A percentile compares a stretch with the other conserved stretches of the same genome.
Evolutionary conservation across 257 asterid genomes (phyloP).

Genomic region (Salvia rosmarinus): DNA sequence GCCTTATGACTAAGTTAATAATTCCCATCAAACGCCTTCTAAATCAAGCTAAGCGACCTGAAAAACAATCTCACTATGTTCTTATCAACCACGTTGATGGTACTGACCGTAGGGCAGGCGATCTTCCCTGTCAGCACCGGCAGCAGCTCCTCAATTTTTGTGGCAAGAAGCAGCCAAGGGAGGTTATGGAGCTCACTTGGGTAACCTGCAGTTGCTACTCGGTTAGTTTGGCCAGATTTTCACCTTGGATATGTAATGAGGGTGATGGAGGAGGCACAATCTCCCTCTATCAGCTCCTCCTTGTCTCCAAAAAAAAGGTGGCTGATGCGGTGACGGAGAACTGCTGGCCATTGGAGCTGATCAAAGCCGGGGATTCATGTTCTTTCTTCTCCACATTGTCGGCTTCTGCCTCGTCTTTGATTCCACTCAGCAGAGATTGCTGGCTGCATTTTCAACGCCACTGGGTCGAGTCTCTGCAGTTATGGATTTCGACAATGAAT

Average conservation of each 20-base stretch:
- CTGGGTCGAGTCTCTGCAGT: neutral
- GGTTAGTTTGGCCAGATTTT: slow-evolving; percentile 10
- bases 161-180: no score
- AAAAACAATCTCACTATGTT: neutral
- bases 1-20: neutral
- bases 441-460: neutral
- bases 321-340: slow-evolving; percentile 9
- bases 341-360: slow-evolving; percentile 9
- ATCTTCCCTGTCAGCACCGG: no score
- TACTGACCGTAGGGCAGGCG: neutral
- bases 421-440: neutral
- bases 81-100: neutral
- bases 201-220: neutral
- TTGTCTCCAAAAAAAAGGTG: neutral
- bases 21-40: neutral
- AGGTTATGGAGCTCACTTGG: no score
- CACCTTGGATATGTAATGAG: slow-evolving; percentile 28
- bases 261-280: neutral
- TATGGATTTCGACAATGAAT: neutral
- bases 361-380: neutral
- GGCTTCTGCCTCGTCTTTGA: neutral
- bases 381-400: neutral
- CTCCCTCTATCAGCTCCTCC: slow-evolving; percentile 26
- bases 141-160: neutral
- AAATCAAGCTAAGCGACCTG: neutral